Evolutionary conservation across 371 early-diverging fungal genomes (phyloP).

Genomic region (Haplosporangium sp.): DNA sequence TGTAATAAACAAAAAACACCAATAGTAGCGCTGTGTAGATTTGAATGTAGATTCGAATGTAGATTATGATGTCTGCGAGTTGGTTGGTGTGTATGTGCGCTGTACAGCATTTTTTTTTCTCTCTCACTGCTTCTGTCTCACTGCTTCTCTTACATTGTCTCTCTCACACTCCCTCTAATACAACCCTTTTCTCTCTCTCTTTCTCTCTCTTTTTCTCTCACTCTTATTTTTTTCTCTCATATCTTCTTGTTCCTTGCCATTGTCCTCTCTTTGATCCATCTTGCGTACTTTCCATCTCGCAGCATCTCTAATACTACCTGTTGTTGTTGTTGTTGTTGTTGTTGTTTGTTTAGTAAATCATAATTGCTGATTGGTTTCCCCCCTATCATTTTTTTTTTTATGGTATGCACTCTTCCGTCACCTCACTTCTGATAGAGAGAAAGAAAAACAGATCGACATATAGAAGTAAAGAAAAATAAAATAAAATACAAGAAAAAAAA

Average conservation of each 20-base stretch:
- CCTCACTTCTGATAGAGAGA: neutral
- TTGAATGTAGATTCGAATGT: too few species aligned
- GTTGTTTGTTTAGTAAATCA: neutral
- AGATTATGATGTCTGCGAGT: too few species aligned
- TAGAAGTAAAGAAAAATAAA: neutral
- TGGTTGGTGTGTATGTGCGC: too few species aligned
- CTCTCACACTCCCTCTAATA: neutral
- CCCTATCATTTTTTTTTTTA: neutral
- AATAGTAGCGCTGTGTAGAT: too few species aligned
- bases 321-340: neutral
- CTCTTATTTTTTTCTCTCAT: too few species aligned
- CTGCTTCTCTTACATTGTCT: neutral
- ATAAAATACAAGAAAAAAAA: too few species aligned
- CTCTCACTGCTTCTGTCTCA: too few species aligned
- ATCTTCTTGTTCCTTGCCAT: neutral
- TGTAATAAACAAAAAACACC: too few species aligned
- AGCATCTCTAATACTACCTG: neutral
- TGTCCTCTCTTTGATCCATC: neutral
- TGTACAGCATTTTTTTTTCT: too few species aligned
- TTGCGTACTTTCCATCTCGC: constrained; percentile 4
- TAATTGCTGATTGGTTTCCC: neutral
- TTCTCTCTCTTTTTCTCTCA: neutral
- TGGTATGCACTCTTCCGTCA: neutral
- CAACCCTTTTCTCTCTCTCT: neutral
- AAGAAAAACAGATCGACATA: neutral